Evolutionary conservation across 2,329 filamentous ascomycete species (phyloP), one percentile per base, ranked within the genome.

Genomic region (Ascosphaera acerosa): DNA sequence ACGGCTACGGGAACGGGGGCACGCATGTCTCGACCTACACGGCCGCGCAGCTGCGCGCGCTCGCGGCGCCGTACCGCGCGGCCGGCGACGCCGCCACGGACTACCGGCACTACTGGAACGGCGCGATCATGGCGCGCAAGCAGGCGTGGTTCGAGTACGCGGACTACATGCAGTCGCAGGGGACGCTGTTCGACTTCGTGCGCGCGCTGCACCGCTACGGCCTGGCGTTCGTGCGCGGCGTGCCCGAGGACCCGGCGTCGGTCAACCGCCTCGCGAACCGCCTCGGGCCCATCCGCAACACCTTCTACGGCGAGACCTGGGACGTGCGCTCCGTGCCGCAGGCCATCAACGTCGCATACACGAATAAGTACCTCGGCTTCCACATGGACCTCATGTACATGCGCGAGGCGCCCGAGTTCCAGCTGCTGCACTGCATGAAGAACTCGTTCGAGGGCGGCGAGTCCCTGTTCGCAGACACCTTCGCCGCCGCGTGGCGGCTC

Each of bases 361-460:
- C 84, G 1, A 72, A 65, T 44, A 63, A 72, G 30, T 72, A 71
- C 44, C 67, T 94, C 1, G 77, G 76, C 10, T 70, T 92, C 30
- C 87, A 97, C 54, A 87, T 91, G 66, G 87, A 94, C 47, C 62
- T 94, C 25, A 61, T 92, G 33, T 94, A 94, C 53, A 73, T 87
- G 52, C 55, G 64, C 10, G 66, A 77, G 31, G 70, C 77, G 2
- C 84, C 84, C 0, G 69, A 72, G 18, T 66, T 87, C 32, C 84
- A 97, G 51, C 58, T 94, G 15, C 66, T 94, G 3, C 87, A 94
- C 53, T 92, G 81, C 44, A 60, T 94, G 26, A 65, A 75, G 37
- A 90, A 89, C 43, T 73, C 70, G 1, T 73, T 70, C 40, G 54
- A 62, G 0, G 84, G 84, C 12, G 87, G 84, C 29, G 73, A 78